phyloP scores from a whole-genome alignment of 495 filamentous ascomycete genomes.

The Neurospora sp. region DNA sequence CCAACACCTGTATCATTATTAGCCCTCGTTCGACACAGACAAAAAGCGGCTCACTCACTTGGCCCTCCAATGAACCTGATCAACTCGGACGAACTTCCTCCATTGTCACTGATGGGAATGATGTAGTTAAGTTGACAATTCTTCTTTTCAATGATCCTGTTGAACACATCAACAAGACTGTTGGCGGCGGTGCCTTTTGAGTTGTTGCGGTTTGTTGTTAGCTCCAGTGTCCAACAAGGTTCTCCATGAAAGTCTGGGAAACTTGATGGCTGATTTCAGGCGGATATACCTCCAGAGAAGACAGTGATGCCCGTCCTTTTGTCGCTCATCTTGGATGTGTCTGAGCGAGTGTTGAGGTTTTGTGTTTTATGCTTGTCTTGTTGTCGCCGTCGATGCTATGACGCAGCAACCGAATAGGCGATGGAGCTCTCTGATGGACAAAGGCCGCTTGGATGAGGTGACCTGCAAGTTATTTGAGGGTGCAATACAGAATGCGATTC shows the following conservation, averaged over 20 bases:
- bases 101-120: slow-evolving; percentile 93
- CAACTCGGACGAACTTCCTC: slow-evolving; percentile 81
- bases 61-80: slow-evolving; percentile 90
- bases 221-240: background rate
- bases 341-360: background rate
- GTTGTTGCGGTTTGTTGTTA: background rate
- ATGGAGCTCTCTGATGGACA: background rate
- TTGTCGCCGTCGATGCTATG: slow-evolving; percentile 1
- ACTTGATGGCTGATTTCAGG: background rate
- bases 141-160: slow-evolving; percentile 58
- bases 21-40: background rate
- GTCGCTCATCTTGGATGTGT: background rate
- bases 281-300: slow-evolving; percentile 19
- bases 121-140: slow-evolving; percentile 66
- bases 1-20: slow-evolving; percentile 53
- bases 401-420: background rate
- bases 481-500: background rate
- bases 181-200: slow-evolving; percentile 81
- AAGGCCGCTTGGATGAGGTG: background rate
- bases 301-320: slow-evolving; percentile 15
- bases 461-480: background rate
- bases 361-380: background rate
- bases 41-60: slow-evolving; percentile 19
- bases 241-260: background rate
- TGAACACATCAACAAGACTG: slow-evolving; percentile 86